These are phyloP conservation scores for Dactylella cylindrospora DNA, from an alignment of 2,329 filamentous ascomycete species.

Conservation along the genomic window DNA sequence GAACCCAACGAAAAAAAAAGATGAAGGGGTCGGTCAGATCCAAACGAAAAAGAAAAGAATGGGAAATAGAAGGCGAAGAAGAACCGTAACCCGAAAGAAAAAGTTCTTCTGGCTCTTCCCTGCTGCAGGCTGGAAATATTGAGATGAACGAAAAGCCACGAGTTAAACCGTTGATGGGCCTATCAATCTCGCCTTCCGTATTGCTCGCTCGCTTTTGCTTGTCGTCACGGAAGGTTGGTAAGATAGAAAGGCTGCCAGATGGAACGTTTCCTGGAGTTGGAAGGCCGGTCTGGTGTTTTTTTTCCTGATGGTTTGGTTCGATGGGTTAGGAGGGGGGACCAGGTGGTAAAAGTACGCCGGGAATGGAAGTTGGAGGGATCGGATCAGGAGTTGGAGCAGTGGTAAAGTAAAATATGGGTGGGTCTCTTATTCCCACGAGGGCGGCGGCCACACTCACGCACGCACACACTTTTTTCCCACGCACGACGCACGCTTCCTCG, in stretches of 20 bases:
- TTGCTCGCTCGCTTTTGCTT: slow-evolving; percentile 18
- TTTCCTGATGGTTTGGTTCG: too few species aligned
- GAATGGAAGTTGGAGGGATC: slow-evolving; percentile 43
- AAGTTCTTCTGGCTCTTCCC: neutral
- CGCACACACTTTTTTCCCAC: too few species aligned
- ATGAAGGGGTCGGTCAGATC: neutral
- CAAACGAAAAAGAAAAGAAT: neutral
- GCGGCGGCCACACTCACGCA: slow-evolving; percentile 38
- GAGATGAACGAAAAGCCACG: too few species aligned
- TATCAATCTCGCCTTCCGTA: slow-evolving; percentile 26
- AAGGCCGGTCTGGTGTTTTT: slow-evolving; percentile 36
- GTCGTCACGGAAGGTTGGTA: slow-evolving; percentile 1
- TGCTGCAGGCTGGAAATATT: neutral
- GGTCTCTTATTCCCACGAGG: slow-evolving; percentile 34
- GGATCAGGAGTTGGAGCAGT: slow-evolving; percentile 35
- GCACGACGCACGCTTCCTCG: too few species aligned
- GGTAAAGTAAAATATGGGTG: neutral
- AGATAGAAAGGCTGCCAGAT: slow-evolving; percentile 16
- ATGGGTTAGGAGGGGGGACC: slow-evolving; percentile 20
- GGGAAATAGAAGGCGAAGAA: slow-evolving; percentile 1
- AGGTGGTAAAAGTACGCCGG: slow-evolving; percentile 34
- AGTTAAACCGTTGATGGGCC: too few species aligned
- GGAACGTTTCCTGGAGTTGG: slow-evolving; percentile 34
- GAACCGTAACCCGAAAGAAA: slow-evolving; percentile 8
- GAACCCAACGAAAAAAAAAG: slow-evolving; percentile 13